These are phyloP conservation scores for Tephrocybe sp. DNA, from an alignment of 768 basidiomycete genomes.

Conservation along the genomic window DNA sequence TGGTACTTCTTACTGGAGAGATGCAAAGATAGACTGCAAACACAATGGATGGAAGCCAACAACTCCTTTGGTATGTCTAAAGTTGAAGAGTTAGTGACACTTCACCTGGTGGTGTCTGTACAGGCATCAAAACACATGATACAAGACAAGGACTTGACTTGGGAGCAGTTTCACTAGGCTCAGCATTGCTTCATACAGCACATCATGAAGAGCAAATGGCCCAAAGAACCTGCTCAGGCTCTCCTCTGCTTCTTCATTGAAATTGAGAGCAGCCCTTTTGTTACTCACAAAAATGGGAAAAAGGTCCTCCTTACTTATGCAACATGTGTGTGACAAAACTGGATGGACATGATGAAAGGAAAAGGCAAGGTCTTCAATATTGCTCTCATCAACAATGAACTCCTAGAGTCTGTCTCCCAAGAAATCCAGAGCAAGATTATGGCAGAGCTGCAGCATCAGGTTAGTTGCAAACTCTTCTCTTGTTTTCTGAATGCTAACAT, in stretches of 20 bases:
- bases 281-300: conserved; percentile 2
- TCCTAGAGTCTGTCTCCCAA: neutral
- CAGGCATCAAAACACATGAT: conserved; percentile 5
- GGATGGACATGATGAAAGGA: conserved; percentile 8
- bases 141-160: conserved; percentile 1
- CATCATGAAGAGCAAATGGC: neutral
- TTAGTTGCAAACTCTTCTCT: neutral
- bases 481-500: too few species aligned
- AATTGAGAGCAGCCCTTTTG: conserved; percentile 1
- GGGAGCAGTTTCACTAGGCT: conserved; percentile 4
- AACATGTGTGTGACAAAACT: neutral
- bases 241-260: conserved; percentile 3
- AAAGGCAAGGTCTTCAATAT: neutral
- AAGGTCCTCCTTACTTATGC: conserved; percentile 5
- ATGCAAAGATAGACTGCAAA: too few species aligned
- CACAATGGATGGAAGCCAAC: too few species aligned
- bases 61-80: conserved; percentile 2
- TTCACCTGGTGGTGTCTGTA: neutral
- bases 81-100: neutral
- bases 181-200: neutral
- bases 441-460: neutral
- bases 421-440: neutral
- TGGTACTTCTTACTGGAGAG: too few species aligned
- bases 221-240: neutral
- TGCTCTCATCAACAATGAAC: neutral